Base-by-base conservation (phyloP, 768 basidiomycete genomes). In the Tephrocybe sp. region DNA sequence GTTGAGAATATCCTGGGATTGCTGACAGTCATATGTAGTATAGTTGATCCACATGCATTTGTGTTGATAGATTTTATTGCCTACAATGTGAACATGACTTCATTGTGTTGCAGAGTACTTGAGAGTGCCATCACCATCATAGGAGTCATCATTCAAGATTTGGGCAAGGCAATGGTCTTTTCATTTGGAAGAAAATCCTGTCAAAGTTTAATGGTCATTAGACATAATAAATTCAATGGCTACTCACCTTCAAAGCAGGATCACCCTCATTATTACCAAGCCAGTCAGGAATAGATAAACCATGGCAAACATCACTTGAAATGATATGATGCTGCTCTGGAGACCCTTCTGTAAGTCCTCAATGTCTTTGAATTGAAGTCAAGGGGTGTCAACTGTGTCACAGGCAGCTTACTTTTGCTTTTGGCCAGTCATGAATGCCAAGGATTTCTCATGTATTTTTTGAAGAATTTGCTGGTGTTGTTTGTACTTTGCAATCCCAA, bases 161-260 rank as follows among this genome's bases (percentile, higher is more conserved):
- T 63, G 60, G 1, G 60, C 58, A 20, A 70, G 66, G 5, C 68
- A 51, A 30, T 71, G 61, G 24, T 66, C 56, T 34, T 68, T 41
- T 10, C 74, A 61, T 65, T 53, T 0, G 60, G 39, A 2, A 62
- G 10, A 48, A 71, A 67, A 20, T 59, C 49, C 65, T 68, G 39
- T n/a, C n/a, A n/a, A n/a, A n/a, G n/a, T n/a, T n/a, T n/a, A n/a
- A n/a, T n/a, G n/a, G n/a, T n/a, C n/a, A n/a, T n/a, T n/a, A n/a
- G n/a, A n/a, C n/a, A n/a, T n/a, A n/a, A n/a, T n/a, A n/a, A n/a
- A n/a, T n/a, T n/a, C n/a, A n/a, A n/a, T n/a, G n/a, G n/a, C n/a
- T n/a, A 24, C 23, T 15, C n/a, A 47, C 45, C 6, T 47, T 24
- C 1, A 47, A 21, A 11, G 23, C 38, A 3, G 48, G 36, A 48